Base-by-base conservation (phyloP, 1,284 basidiomycete species). In the Albatrellus sp. region DNA sequence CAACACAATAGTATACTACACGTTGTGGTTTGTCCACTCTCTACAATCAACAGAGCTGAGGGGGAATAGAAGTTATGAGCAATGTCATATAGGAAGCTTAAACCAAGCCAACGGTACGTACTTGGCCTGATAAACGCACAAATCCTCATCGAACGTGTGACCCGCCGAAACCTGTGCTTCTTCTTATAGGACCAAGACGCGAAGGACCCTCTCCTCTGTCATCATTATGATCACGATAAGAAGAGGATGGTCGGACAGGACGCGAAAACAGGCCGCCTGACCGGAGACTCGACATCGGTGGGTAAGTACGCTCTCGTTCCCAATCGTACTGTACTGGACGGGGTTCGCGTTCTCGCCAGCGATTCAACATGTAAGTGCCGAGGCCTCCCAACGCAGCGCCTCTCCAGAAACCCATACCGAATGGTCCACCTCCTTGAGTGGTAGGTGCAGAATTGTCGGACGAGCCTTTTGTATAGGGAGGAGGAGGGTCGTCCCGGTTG, bases 371-470 rank as follows among this genome's bases (percentile, higher is more conserved):
- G 51, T 77, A 74, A 16, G 74, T 72, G 0, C 76, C 81, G 0
- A 81, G 58, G 33, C 78, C 80, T 6, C 85, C 88, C 1, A 81
- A 55, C 1, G 74, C 72, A 10, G 82, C 72, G 12, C 90, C 89
- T 0, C 79, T 80, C 83, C 80, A 90, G 58, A 91, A 90, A 1
- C 87, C 88, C 3, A 83, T 81, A 41, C 66, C 59, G 66, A 76
- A 77, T 29, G 43, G 46, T 40, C 50, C 67, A 54, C 33, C 60
- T 24, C 54, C 60, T 9, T 57, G 57, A 1, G 61, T 51, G 38
- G 59, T 48, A 1, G 55, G 30, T 7, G 54, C 16, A 5, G 51
- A 36, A 9, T n/a, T 28, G 5, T 58, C 19, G 7, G 56, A 45
- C 12, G 63, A 47, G 48, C 65, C 50, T 55, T 78, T 76, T 7